These are phyloP conservation scores for Dryas alaskensis DNA, from an alignment of 306 rosid species.

Conservation along the genomic window DNA sequence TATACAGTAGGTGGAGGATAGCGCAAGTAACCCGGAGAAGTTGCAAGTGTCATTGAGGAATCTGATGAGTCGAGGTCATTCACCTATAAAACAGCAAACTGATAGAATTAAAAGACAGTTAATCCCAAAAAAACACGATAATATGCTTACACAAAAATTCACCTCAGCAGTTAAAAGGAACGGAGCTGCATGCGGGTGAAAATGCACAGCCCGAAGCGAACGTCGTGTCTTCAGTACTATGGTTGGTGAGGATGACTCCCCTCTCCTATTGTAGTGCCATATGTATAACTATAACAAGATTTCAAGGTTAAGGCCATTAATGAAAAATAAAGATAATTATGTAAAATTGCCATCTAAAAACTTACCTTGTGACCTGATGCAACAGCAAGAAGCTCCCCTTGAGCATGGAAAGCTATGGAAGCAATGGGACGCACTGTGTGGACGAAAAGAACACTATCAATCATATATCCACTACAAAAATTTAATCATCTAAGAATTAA, in stretches of 20 bases:
- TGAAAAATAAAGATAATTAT: conserved; percentile 15
- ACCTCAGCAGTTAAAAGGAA: conserved; percentile 98
- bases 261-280: conserved; percentile 82
- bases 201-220: conserved; percentile 94
- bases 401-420: conserved; percentile 93
- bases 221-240: conserved; percentile 83
- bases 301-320: conserved; percentile 22
- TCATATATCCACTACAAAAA: conserved; percentile 3
- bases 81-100: conserved; percentile 55
- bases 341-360: conserved; percentile 25
- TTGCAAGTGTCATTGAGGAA: conserved; percentile 84
- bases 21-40: conserved; percentile 79
- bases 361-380: conserved; percentile 97
- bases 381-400: conserved; percentile 90
- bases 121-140: conserved; percentile 11
- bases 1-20: conserved; percentile 94
- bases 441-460: conserved; percentile 23
- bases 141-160: conserved; percentile 13
- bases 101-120: conserved; percentile 16
- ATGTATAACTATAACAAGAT: conserved; percentile 66
- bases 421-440: conserved; percentile 88
- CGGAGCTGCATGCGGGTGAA: conserved; percentile 91
- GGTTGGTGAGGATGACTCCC: conserved; percentile 75
- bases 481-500: background rate
- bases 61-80: conserved; percentile 92